Conservation (phyloP, 208 protist species). For the Trypanosoma melophagium region DNA sequence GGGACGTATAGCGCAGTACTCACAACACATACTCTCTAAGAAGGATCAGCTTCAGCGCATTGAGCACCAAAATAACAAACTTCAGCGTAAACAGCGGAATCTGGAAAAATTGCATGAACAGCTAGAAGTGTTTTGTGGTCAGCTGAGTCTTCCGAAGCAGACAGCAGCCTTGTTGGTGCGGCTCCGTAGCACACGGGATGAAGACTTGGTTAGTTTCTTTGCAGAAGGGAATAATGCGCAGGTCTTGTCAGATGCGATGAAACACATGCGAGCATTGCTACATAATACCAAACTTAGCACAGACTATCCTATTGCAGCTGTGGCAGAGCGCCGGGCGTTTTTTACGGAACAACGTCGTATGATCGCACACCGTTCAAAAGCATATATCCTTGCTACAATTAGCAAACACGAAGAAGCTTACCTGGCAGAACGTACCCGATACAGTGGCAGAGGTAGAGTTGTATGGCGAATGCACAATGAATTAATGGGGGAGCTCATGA, state of each 20-base stretch:
- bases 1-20: conserved; percentile 73
- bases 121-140: conserved; percentile 60
- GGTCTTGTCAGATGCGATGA: conserved; percentile 46
- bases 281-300: conserved; percentile 59
- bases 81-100: conserved; percentile 81
- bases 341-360: conserved; percentile 76
- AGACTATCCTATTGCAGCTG: conserved; percentile 84
- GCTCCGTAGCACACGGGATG: conserved; percentile 45
- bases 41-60: conserved; percentile 78
- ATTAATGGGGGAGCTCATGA: conserved; percentile 49
- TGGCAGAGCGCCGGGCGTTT: conserved; percentile 68
- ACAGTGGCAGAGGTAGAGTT: conserved; percentile 47
- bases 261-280: conserved; percentile 36
- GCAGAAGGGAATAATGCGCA: conserved; percentile 65
- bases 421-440: conserved; percentile 54
- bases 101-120: conserved; percentile 62
- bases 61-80: conserved; percentile 83
- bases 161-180: conserved; percentile 44
- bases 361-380: conserved; percentile 64
- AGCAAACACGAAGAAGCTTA: conserved; percentile 51
- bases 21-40: conserved; percentile 71
- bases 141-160: conserved; percentile 57
- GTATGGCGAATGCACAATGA: conserved; percentile 80
- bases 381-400: conserved; percentile 66
- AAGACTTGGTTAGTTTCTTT: conserved; percentile 58